Conservation (phyloP, 1,284 basidiomycete genomes). For the Ustilago nuda region DNA sequence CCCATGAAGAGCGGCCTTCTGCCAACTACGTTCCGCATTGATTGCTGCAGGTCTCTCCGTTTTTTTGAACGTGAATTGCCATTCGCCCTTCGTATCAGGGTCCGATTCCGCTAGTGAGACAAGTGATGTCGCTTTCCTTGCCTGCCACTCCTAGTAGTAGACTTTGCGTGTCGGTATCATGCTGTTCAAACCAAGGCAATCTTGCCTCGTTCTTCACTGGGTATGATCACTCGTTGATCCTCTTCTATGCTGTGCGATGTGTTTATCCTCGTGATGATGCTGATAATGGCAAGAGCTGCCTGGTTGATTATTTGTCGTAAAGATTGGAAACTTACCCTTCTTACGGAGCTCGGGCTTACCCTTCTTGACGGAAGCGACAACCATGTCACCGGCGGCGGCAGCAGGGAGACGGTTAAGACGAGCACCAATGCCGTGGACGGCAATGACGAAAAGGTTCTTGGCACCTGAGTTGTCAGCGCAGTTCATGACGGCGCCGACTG, state of each 20-base stretch:
- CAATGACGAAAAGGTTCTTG: slow-evolving; percentile 92
- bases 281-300: slow-evolving; percentile 13
- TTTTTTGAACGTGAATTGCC: too few species aligned
- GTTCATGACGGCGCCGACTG: slow-evolving; percentile 98
- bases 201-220: too few species aligned
- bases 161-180: too few species aligned
- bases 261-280: not conserved
- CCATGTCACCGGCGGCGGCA: slow-evolving; percentile 98
- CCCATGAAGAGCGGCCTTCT: too few species aligned
- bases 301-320: not conserved
- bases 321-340: slow-evolving; percentile 81
- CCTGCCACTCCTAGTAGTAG: too few species aligned
- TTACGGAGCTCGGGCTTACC: slow-evolving; percentile 99
- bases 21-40: too few species aligned
- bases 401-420: slow-evolving; percentile 97
- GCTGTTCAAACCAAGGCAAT: too few species aligned
- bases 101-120: too few species aligned
- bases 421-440: slow-evolving; percentile 92
- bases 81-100: too few species aligned
- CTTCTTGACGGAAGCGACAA: slow-evolving; percentile 99
- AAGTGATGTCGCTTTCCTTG: too few species aligned
- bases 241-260: not conserved
- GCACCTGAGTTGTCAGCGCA: slow-evolving; percentile 99
- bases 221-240: not conserved
- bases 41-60: too few species aligned